These are phyloP conservation scores for Chalciporus sphaerocephalus DNA, from an alignment of 768 basidiomycete species.

Conservation along the genomic window DNA sequence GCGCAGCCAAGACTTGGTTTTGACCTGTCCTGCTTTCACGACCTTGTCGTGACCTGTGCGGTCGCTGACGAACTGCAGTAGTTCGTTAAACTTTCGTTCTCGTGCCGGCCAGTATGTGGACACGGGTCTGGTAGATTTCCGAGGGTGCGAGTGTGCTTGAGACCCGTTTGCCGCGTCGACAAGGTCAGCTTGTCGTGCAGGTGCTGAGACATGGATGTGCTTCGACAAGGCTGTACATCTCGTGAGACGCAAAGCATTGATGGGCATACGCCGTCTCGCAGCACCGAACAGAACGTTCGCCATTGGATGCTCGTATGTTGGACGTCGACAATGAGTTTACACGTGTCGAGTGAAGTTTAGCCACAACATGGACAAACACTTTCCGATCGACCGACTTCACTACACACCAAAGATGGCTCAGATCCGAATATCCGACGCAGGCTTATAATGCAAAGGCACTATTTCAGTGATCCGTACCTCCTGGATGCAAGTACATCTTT, in stretches of 20 bases:
- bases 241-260: conserved; percentile 1
- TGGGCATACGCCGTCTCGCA: conserved; percentile 9
- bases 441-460: no score
- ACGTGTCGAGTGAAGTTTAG: no score
- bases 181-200: conserved; percentile 12
- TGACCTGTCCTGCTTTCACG: conserved; percentile 34
- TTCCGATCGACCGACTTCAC: no score
- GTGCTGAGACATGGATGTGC: conserved; percentile 19
- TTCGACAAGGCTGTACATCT: conserved; percentile 5
- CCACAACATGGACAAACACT: no score
- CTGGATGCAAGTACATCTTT: no score
- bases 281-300: conserved; percentile 9
- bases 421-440: no score
- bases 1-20: conserved; percentile 46
- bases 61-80: conserved; percentile 26
- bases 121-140: neutral
- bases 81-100: conserved; percentile 21
- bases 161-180: conserved; percentile 7
- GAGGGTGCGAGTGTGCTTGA: neutral
- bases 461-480: no score
- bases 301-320: conserved; percentile 11
- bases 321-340: neutral
- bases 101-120: conserved; percentile 5
- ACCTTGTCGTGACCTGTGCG: conserved; percentile 28
- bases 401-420: no score